Base-by-base conservation (phyloP, 2,329 filamentous ascomycete genomes). In the Penicillium sp. region DNA sequence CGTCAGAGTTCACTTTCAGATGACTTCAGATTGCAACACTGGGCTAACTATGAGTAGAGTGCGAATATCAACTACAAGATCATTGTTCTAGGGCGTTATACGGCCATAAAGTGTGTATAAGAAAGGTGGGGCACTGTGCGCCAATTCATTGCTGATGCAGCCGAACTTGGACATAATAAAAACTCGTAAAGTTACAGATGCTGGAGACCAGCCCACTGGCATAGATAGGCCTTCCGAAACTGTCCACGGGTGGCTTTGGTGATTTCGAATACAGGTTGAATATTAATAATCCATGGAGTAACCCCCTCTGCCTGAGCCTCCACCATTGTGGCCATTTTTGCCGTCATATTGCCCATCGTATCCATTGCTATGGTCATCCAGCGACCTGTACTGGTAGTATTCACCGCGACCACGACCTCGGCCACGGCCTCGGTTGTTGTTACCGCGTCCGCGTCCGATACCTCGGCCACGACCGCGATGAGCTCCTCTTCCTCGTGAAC, bases 321-420 rank as follows among this genome's bases (percentile, higher is more conserved):
- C 59, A 24, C 63, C 64, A 37, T 16, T 26, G 31, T 66, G 54
- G 13, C 69, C 67, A 11, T 61, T 59, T 42, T 66, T 69, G n/a
- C 70, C 68, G 14, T 73, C 72, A 29, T 64, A 53, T 8, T 66
- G 47, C 5, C 66, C 66, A 42, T 76, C 73, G 46, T 68, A 66
- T 6, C 65, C 69, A 55, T 60, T 46, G 9, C 24, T 62, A 51
- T 76, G 72, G 63, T 90, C 88, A 68, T 90, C 88, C 2, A 90
- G 78, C 2, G 86, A 89, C 55, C 82, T 81, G 69, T 90, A 90
- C 43, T 79, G 77, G 55, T 78, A 65, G 22, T 81, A 80, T 26
- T 78, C 74, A 45, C 82, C 76, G 11, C 81, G 78, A 45, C 82
- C 77, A 53, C 76, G 74, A 7, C 79, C 76, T 38, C 76, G 69